Base-by-base conservation (phyloP, 257 asterid species). In the Solanum ossicruentum region DNA sequence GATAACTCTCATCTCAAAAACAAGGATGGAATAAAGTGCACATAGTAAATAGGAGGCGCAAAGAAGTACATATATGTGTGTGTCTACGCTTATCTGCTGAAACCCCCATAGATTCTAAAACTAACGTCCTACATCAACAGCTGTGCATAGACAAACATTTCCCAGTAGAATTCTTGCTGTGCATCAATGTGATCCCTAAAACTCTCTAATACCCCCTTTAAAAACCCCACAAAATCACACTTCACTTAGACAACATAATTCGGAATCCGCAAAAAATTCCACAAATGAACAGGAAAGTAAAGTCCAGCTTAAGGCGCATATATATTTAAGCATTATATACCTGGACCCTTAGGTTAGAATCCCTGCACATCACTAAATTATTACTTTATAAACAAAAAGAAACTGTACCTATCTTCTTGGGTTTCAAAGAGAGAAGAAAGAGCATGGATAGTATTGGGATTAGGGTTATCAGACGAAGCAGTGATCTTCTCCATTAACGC, bases 401-500 rank as follows among this genome's bases (percentile, higher is more conserved):
- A 88, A 79, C 55, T 20, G 43, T 86, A 97, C 99, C 98, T 95
- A 84, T 94, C 87, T 88, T 95, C 99, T 84, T 97, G 90, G 49
- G 95, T 82, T 87, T 97, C 99, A 16, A 97, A 88, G 84, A 97
- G 89, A 84, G 98, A 92, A 85, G 98, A 84, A 78, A 97, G 94
- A 45, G 98, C 98, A 85, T 97, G 99, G 43, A 97, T 94, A 13
- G 88, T 90, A 71, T 86, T 88, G 65, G 98, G 92, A 87, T 88
- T 94, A 89, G 99, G 98, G 96, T 93, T 97, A 83, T 94, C 98
- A 16, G 93, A 87, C 85, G 83, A 89, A 67, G 95, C 90, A 57
- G 95, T 94, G 87, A 97, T 92, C 86, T 89, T 95, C 79, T 95
- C 98, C 83, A 97, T 89, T 79, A 97, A 87, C 21, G 90, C 89